These are phyloP conservation scores for Argentina anserina DNA, from an alignment of 306 rosid genomes.

Conservation along the genomic window DNA sequence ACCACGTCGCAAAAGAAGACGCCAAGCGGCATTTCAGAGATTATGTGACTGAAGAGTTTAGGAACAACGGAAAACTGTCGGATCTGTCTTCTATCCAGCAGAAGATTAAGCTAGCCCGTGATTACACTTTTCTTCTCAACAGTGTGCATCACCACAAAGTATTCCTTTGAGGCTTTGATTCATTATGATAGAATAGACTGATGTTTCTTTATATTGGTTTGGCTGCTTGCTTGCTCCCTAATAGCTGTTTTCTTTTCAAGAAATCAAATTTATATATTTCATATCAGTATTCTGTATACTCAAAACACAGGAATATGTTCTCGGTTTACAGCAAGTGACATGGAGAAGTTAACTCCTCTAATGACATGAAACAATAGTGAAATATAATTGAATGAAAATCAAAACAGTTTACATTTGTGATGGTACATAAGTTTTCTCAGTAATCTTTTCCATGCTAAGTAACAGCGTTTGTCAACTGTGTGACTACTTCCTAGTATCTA, in stretches of 20 bases:
- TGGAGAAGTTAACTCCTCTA: not conserved
- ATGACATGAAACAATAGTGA: not conserved
- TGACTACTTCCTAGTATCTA: not conserved
- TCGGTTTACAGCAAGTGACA: not conserved
- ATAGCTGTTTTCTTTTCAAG: not conserved
- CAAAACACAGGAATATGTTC: not conserved
- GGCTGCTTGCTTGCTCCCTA: not conserved
- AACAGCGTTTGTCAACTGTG: not conserved
- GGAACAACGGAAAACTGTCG: slow-evolving; percentile 33
- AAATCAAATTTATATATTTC: not conserved
- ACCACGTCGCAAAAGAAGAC: slow-evolving; percentile 64
- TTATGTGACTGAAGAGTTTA: slow-evolving; percentile 60
- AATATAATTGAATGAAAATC: not conserved
- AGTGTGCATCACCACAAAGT: slow-evolving; percentile 88
- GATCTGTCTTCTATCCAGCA: slow-evolving; percentile 51
- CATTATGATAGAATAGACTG: not conserved
- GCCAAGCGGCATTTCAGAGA: slow-evolving; percentile 56
- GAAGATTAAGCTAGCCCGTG: slow-evolving; percentile 67
- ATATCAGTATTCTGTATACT: not conserved
- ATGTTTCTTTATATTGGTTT: not conserved
- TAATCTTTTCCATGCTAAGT: not conserved
- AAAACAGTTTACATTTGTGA: not conserved
- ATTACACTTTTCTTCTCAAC: slow-evolving; percentile 66
- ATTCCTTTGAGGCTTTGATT: slow-evolving; percentile 26
- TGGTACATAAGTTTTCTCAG: not conserved